Percentiles rank a stretch among this genome's conserved stretches.
Conservation (phyloP, 2,329 filamentous ascomycete genomes). For the Alternaria gansuensis region DNA sequence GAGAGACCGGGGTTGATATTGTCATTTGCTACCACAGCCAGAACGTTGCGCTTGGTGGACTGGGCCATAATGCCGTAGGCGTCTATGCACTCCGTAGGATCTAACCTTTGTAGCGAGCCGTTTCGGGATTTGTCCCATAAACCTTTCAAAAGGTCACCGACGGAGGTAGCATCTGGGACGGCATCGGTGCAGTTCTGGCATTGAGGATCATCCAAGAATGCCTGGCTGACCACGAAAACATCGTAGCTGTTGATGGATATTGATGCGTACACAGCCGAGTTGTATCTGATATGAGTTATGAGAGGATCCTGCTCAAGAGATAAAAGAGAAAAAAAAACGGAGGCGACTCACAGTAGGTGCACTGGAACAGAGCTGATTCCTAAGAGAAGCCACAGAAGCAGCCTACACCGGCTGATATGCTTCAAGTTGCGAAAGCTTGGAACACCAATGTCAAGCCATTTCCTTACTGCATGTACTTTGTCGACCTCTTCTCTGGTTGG, state of each 20-base stretch:
- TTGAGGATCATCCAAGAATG: background rate
- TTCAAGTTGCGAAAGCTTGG: constrained; percentile 30
- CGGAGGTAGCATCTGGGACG: constrained; percentile 10
- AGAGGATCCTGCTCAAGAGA: too few relatives aligned
- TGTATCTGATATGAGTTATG: constrained; percentile 28
- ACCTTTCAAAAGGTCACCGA: background rate
- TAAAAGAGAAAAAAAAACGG: too few relatives aligned
- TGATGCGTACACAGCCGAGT: constrained; percentile 37
- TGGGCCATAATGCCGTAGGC: constrained; percentile 27
- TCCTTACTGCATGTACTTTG: constrained; percentile 53
- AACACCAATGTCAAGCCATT: constrained; percentile 34
- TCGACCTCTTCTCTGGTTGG: constrained; percentile 62
- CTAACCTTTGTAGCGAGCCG: constrained; percentile 14
- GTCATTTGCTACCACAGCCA: constrained; percentile 23
- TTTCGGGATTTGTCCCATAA: constrained; percentile 5
- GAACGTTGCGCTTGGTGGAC: constrained; percentile 21
- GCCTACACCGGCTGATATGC: constrained; percentile 3
- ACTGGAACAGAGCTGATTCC: constrained; percentile 31
- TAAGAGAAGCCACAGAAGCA: constrained; percentile 24
- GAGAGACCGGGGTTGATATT: too few relatives aligned
- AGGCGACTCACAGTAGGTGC: constrained; percentile 30
- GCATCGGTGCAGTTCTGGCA: constrained; percentile 8
- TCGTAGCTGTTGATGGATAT: constrained; percentile 28
- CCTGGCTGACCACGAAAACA: background rate
- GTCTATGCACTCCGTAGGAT: constrained; percentile 24